A percentile compares a stretch with the other conserved stretches of the same genome.
Conservation (phyloP, 2,329 filamentous ascomycete genomes). For the Aspergillus aculeatinus region DNA sequence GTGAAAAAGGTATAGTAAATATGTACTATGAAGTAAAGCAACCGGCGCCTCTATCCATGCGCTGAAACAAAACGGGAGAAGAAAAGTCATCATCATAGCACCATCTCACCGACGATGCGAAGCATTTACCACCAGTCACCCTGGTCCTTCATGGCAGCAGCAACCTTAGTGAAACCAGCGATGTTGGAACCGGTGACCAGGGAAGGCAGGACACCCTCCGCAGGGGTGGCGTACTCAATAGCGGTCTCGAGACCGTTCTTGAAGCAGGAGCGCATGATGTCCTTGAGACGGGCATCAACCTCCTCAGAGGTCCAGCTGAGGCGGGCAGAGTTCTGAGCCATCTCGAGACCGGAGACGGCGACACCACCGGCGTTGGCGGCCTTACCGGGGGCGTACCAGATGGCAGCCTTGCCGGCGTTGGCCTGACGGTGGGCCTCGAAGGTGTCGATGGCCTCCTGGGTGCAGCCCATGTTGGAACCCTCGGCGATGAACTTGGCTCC, state of each 20-base stretch:
- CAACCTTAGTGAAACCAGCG: constrained; percentile 96
- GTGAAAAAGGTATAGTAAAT: background rate
- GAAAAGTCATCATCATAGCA: constrained; percentile 17
- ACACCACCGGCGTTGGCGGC: constrained; percentile 97
- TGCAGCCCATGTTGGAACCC: constrained; percentile 99
- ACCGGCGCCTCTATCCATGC: constrained; percentile 36
- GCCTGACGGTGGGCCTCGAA: constrained; percentile 74
- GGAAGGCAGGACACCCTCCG: constrained; percentile 81
- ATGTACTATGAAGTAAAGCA: constrained; percentile 15
- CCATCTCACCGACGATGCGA: background rate
- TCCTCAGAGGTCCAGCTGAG: constrained; percentile 84
- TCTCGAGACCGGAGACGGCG: constrained; percentile 94
- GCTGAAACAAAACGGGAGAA: constrained; percentile 23
- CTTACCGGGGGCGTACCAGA: constrained; percentile 98
- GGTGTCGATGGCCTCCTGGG: constrained; percentile 87
- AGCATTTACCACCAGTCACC: constrained; percentile 77
- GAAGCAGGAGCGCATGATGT: constrained; percentile 94
- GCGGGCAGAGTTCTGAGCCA: constrained; percentile 94
- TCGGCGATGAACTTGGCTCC: constrained; percentile 88
- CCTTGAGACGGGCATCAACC: constrained; percentile 86
- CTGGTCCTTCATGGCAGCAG: constrained; percentile 89
- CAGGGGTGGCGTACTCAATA: constrained; percentile 77
- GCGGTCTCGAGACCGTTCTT: constrained; percentile 84
- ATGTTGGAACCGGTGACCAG: constrained; percentile 95
- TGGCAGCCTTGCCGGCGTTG: constrained; percentile 64